Evolutionary conservation across 148 eudicot genomes (phyloP), one percentile per base, ranked within the genome.

Genomic region (Drosera capensis): DNA sequence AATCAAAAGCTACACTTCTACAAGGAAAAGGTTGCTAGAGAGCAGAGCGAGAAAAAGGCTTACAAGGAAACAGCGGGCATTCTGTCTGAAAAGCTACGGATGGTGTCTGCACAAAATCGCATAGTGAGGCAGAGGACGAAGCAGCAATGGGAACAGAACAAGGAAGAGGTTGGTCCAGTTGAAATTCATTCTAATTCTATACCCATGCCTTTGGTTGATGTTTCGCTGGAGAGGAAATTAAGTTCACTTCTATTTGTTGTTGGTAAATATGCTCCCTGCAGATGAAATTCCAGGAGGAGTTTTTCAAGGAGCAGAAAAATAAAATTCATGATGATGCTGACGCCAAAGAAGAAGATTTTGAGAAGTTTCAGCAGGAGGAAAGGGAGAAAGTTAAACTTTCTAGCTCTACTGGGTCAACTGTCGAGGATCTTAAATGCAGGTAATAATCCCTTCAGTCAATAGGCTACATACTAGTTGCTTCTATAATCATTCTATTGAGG

Each of bases 251-350:
- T 41, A 8, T 9, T 20, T 42, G 14, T 43, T 6, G 36, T 6
- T 20, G 17, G 11, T 15, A 13, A 2, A 34, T 15, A n/a, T n/a
- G n/a, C n/a, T 51, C 43, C 14, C 53, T 52, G 43, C 54, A 84
- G 95, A 71, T 84, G 82, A 85, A 79, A 25, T 65, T 0, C 30
- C 82, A 71, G 41, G 90, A 80, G 31, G 43, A 74, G 15, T 80
- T 74, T 52, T 79, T 71, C 48, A 67, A 68, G 51, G 80, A 76
- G 16, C 82, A 79, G 64, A 72, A 76, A 20, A 52, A 61, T 20
- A 45, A 37, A 14, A 68, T 79, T 15, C 74, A 70, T 13, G 75
- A 74, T 31, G 68, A 64, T n/a, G 68, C 79, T 22, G 35, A 43
- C 40, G 70, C 42, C 0, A 82, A 70, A 63, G 94, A 82, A 62